Conservation (phyloP, 2,329 filamentous ascomycete species). For the Aureobasidium zeae region DNA sequence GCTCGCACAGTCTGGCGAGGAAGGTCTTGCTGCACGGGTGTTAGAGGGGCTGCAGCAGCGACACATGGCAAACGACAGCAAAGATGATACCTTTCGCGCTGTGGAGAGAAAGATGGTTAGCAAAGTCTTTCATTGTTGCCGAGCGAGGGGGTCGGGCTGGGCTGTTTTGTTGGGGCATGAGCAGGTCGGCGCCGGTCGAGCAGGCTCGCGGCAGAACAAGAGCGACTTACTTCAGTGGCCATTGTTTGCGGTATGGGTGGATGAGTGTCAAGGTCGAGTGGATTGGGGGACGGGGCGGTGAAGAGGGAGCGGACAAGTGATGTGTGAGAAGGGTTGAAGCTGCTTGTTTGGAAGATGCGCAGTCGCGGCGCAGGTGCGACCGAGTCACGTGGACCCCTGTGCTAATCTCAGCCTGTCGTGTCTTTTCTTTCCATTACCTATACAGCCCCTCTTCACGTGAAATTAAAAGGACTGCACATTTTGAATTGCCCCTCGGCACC, state of each 20-base stretch:
- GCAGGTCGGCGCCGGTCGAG: background rate
- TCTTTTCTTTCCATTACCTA: no score
- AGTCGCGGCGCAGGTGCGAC: background rate
- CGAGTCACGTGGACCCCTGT: background rate
- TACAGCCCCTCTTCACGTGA: no score
- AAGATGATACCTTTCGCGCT: slow-evolving; percentile 46
- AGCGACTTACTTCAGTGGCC: slow-evolving; percentile 17
- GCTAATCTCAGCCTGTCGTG: no score
- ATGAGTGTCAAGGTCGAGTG: background rate
- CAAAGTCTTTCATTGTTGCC: slow-evolving; percentile 17
- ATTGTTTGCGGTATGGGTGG: slow-evolving; percentile 10
- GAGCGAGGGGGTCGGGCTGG: slow-evolving; percentile 11
- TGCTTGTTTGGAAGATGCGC: slow-evolving; percentile 12
- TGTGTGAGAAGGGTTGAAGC: slow-evolving; percentile 10
- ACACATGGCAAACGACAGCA: no score
- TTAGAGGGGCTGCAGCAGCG: slow-evolving; percentile 29
- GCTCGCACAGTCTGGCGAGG: slow-evolving; percentile 98
- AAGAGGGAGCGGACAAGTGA: slow-evolving; percentile 5
- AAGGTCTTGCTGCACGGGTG: slow-evolving; percentile 79
- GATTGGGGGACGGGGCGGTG: slow-evolving; percentile 8
- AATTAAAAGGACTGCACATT: no score
- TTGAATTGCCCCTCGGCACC: no score
- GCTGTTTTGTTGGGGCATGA: slow-evolving; percentile 18
- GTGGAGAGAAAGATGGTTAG: slow-evolving; percentile 29
- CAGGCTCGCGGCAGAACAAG: background rate